Base-by-base conservation (phyloP, 495 filamentous ascomycete species). In the Aspergillus panamensis region DNA sequence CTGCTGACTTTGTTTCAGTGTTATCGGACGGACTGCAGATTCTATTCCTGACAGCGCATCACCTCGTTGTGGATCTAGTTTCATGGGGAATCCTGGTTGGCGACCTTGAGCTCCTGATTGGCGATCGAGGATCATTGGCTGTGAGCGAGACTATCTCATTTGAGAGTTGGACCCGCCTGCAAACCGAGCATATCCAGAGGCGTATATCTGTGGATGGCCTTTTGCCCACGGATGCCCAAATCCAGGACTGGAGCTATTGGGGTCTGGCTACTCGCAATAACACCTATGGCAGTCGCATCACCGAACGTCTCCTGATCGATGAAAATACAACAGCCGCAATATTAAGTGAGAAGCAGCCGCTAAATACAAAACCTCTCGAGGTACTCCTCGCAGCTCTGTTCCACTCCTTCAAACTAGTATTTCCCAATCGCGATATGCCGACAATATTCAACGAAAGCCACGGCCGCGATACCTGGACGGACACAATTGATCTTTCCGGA, bases 371-470 rank as follows among this genome's bases (percentile, higher is more conserved):
- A n/a, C 49, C 70, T 0, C 30, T 77, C 0, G 78, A 82, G n/a
- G 43, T 81, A 14, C 55, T 82, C 2, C 20, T 78, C 2, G 68
- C 74, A 3, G 68, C 71, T 0, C 53, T 80, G 8, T 50, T 75
- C 0, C 52, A 71, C 13, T 77, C 78, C 0, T 81, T 75, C 57
- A 52, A 55, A 7, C 47, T 63, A 8, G 62, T 58, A 0, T 75
- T 75, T 42, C 66, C 68, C n/a, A 80, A 84, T 51, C 70, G 80
- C 10, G 50, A 65, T 1, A 57, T 69, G 1, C 81, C 82, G 3
- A 78, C 82, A 5, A 62, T 85, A 1, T 69, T 64, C 39, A 67
- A 53, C 13, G 77, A 81, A 64, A 72, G 67, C 25, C 76, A 81
- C 59, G 77, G 79, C 1, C 70, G 79, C 6, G 75, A 80, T 48